Conservation (phyloP, 73 alveolate genomes). For the Effrenium voratum region DNA sequence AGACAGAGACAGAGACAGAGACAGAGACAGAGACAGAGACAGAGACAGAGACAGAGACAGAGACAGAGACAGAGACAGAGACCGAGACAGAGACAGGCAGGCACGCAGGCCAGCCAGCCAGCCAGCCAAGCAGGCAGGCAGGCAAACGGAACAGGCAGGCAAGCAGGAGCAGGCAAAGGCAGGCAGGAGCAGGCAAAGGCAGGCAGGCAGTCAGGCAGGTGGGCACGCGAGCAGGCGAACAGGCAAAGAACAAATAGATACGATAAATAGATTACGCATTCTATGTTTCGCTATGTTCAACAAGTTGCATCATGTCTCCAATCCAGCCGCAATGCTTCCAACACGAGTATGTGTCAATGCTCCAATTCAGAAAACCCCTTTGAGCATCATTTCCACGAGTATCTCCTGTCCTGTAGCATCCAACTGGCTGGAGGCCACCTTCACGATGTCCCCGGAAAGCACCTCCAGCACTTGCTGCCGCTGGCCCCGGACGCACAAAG, state of each 20-base stretch:
- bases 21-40: background rate
- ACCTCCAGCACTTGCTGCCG: conserved; percentile 30
- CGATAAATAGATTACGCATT: no score
- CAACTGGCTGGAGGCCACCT: conserved; percentile 27
- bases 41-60: background rate
- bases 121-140: no score
- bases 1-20: background rate
- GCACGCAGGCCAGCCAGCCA: no score
- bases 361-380: background rate
- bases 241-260: no score
- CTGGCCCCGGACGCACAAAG: conserved; percentile 39
- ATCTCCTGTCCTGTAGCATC: conserved; percentile 43
- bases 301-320: background rate
- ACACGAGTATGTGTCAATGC: background rate
- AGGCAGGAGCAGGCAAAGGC: no score
- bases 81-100: no score
- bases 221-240: no score
- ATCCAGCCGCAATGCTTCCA: background rate
- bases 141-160: no score
- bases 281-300: background rate
- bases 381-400: no score
- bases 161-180: no score
- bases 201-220: no score
- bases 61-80: no score
- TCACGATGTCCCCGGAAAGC: background rate